These are phyloP conservation scores for Tuber borchii DNA, from an alignment of 495 filamentous ascomycete species.

Conservation along the genomic window DNA sequence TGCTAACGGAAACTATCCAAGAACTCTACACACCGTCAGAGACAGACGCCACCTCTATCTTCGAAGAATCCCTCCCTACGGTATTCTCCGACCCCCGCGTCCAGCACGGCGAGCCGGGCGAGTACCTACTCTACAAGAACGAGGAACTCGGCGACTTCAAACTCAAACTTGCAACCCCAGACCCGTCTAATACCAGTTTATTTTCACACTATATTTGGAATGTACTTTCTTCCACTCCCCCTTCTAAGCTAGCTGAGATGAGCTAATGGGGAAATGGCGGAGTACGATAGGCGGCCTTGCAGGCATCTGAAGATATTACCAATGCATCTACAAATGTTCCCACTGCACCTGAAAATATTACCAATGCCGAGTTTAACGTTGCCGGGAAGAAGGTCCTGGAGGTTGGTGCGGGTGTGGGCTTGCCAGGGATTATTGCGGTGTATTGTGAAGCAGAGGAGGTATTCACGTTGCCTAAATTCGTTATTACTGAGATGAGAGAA, in stretches of 20 bases:
- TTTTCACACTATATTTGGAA: conserved; percentile 89
- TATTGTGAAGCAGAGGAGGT: conserved; percentile 55
- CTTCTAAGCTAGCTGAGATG: not conserved
- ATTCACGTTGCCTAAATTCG: conserved; percentile 3
- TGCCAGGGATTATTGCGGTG: conserved; percentile 62
- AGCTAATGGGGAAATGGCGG: not conserved
- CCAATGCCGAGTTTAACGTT: conserved; percentile 39
- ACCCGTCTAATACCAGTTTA: conserved; percentile 54
- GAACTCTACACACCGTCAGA: conserved; percentile 20
- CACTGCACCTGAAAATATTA: conserved; percentile 39
- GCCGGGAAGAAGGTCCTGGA: conserved; percentile 47
- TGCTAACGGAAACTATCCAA: conserved; percentile 30
- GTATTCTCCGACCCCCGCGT: conserved; percentile 71
- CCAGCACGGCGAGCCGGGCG: conserved; percentile 67
- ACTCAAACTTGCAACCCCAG: conserved; percentile 53
- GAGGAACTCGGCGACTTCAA: conserved; percentile 42
- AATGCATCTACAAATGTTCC: too few species aligned
- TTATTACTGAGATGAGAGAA: not conserved
- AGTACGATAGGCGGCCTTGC: conserved; percentile 29
- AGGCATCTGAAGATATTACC: conserved; percentile 39
- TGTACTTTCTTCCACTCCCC: conserved; percentile 15
- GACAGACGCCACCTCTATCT: conserved; percentile 23
- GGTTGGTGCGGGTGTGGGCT: conserved; percentile 62
- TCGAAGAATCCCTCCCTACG: conserved; percentile 53
- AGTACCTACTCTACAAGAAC: conserved; percentile 57